Base-by-base conservation (phyloP, 345 rosid genomes). In the Balakata baccata region DNA sequence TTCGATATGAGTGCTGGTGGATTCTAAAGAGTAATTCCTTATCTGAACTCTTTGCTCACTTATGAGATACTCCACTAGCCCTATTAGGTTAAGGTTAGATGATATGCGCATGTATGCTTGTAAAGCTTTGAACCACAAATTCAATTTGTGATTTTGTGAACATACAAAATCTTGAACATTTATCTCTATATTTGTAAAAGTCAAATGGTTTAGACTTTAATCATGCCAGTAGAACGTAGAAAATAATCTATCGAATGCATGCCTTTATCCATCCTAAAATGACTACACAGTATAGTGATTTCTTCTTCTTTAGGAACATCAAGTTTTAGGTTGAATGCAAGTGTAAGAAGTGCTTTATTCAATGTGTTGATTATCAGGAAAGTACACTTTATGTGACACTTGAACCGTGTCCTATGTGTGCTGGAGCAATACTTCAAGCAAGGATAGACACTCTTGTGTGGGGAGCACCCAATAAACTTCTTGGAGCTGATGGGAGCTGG, bases 401-500 rank as follows among this genome's bases (percentile, higher is more conserved):
- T 52, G 99, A 95, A 82, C 98, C 99, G 1, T 95, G 98, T 64
- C 89, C 98, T 11, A 92, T 95, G 97, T 95, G 99, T 83, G 99
- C 98, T 71, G 99, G 99, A 74, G 98, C 99, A 73, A 91, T 92
- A 73, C 98, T 92, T 81, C 99, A 92, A 85, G 96, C 97, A 69
- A 89, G 98, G 75, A 85, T 95, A 9, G 82, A 90, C 72, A 87
- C 89, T 72, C 89, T 95, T 67, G 97, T 95, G 34, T 92, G 99
- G 99, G 98, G 97, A 82, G 98, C 99, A 83, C 98, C 99, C 49
- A 95, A 95, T 83, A 95, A 87, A 83, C 98, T 92, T 80, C 94
- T 92, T 66, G 99, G 99, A 80, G 98, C 98, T 47, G 98, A 95
- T 74, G 99, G 99, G 57, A 92, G 98, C 84, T 92, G 98, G 97